These are phyloP conservation scores for Gentiana straminea DNA, from an alignment of 257 asterid species.

Conservation along the genomic window DNA sequence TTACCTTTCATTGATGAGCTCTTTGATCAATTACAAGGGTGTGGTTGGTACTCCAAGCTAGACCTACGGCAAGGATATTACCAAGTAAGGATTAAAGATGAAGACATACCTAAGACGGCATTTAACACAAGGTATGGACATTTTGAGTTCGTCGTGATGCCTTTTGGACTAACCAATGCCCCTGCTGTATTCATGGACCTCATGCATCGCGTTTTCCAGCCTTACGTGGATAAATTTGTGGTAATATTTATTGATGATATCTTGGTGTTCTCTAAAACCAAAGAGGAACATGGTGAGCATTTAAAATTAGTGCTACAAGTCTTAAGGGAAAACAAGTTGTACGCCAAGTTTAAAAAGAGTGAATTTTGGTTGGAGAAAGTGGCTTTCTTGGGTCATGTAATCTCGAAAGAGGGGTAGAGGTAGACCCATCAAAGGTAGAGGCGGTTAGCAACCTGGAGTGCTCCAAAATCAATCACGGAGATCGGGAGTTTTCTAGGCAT, in stretches of 20 bases:
- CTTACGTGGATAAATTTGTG: background rate
- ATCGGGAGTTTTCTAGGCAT: background rate
- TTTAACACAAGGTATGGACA: too few species aligned
- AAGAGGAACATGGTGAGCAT: background rate
- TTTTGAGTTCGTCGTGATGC: too few species aligned
- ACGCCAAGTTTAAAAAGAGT: constrained; percentile 4
- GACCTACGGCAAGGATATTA: background rate
- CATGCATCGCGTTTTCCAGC: background rate
- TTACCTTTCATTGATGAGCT: background rate
- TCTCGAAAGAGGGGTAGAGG: background rate
- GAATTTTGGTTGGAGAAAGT: constrained; percentile 1
- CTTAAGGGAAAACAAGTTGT: constrained; percentile 2
- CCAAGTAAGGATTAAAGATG: background rate
- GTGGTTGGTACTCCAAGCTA: background rate
- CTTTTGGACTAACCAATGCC: background rate
- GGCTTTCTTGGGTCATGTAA: background rate
- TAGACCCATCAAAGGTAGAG: background rate
- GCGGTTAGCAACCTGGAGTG: background rate
- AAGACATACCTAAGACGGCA: background rate
- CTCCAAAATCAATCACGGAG: background rate
- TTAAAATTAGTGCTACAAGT: background rate
- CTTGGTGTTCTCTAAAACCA: background rate
- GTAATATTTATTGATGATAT: constrained; percentile 5
- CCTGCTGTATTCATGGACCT: background rate
- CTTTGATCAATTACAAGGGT: background rate